A percentile compares a stretch with the other conserved stretches of the same genome.
Evolutionary conservation across 164 flowering plant species (phyloP).

Genomic region (Cinnamomum micranthum): DNA sequence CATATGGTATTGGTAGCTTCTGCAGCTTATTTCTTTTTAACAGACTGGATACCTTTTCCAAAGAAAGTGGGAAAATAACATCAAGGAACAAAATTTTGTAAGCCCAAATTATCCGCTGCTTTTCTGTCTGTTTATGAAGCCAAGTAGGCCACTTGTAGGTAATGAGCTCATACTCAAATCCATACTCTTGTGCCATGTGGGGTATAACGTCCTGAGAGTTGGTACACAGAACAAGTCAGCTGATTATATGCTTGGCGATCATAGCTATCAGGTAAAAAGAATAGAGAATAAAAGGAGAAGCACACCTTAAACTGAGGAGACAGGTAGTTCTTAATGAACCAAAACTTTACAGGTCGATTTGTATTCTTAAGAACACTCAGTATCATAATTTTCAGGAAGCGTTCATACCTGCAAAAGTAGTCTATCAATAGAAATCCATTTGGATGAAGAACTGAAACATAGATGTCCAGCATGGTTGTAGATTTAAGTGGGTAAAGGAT

Average conservation of each 20-base stretch:
- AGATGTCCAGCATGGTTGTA: background rate
- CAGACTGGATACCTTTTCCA: conserved; percentile 65
- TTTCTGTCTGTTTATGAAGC: conserved; percentile 97
- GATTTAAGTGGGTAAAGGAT: background rate
- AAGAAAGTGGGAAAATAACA: conserved; percentile 93
- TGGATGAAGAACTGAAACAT: too few species aligned
- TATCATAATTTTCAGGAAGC: conserved; percentile 95
- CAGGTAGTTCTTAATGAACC: conserved; percentile 98
- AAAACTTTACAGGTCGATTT: conserved; percentile 87
- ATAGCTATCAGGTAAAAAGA: background rate
- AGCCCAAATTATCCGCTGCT: conserved; percentile 98
- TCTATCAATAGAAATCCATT: background rate
- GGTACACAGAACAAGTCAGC: background rate
- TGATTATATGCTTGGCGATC: background rate
- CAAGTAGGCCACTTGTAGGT: conserved; percentile 99
- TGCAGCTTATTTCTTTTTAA: background rate
- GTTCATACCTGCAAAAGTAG: conserved; percentile 69
- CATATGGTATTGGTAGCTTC: conserved; percentile 1
- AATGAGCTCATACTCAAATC: conserved; percentile 85
- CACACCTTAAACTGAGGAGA: conserved; percentile 95
- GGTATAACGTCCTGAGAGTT: conserved; percentile 80
- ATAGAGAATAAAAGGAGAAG: background rate
- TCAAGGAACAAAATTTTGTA: conserved; percentile 95
- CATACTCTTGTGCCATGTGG: conserved; percentile 90
- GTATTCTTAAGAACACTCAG: conserved; percentile 90